These are phyloP conservation scores for Allium fistulosum DNA, from an alignment of 106 monocot genomes.

Conservation along the genomic window DNA sequence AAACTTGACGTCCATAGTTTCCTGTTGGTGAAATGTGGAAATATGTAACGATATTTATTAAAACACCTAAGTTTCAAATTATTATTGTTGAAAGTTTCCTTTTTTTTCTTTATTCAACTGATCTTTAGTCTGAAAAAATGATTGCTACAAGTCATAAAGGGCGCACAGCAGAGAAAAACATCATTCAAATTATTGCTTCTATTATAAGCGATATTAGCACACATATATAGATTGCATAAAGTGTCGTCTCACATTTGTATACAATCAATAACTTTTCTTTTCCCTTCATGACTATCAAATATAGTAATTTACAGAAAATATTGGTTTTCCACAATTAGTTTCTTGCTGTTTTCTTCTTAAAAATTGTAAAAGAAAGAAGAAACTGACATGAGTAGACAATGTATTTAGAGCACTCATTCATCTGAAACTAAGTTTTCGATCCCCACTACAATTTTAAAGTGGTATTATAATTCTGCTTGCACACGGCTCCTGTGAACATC, in stretches of 20 bases:
- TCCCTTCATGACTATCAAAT: not conserved
- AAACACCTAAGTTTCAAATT: not conserved
- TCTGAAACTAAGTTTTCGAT: no score
- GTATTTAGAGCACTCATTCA: no score
- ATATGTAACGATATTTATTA: not conserved
- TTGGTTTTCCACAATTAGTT: not conserved
- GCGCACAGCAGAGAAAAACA: not conserved
- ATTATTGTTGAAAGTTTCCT: no score
- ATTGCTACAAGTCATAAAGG: conserved; percentile 1
- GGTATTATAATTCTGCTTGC: no score
- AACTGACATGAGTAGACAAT: no score
- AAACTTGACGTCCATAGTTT: not conserved
- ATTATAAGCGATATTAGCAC: not conserved
- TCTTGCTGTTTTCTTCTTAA: not conserved
- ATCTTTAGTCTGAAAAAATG: not conserved
- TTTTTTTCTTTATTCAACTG: no score
- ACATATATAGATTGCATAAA: not conserved
- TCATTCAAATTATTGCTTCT: not conserved
- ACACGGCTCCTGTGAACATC: no score
- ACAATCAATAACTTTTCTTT: no score
- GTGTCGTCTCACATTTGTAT: not conserved
- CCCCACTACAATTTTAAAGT: no score
- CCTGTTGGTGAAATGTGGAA: not conserved
- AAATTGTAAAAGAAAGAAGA: not conserved
- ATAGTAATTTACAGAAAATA: not conserved